Evolutionary conservation across 805 yeast species (phyloP).

Genomic region (Metschnikowia koreensis): DNA sequence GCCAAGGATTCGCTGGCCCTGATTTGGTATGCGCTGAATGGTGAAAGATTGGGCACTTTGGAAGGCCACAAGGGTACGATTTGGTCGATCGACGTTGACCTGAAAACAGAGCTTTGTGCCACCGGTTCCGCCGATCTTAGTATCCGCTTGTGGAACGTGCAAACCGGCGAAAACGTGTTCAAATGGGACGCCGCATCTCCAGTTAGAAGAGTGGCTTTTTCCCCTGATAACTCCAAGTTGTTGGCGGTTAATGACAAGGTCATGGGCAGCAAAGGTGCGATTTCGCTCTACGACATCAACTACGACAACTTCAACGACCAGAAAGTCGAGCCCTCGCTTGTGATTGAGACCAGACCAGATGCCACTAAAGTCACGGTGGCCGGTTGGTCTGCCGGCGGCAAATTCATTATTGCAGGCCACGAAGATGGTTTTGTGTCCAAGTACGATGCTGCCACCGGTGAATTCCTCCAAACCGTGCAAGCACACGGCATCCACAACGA

Average conservation of each 20-base stretch:
- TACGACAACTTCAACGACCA: slow-evolving; percentile 45
- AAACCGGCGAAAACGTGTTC: slow-evolving; percentile 71
- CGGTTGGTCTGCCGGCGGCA: slow-evolving; percentile 78
- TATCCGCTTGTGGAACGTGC: slow-evolving; percentile 79
- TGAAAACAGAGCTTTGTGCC: slow-evolving; percentile 61
- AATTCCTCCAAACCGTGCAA: slow-evolving; percentile 52
- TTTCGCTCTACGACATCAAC: slow-evolving; percentile 64
- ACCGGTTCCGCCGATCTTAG: slow-evolving; percentile 92
- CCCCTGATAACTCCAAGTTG: slow-evolving; percentile 65
- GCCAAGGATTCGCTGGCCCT: slow-evolving; percentile 89
- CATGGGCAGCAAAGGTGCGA: slow-evolving; percentile 83
- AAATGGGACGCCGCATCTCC: slow-evolving; percentile 79
- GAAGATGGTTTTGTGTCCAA: slow-evolving; percentile 83
- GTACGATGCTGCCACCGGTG: slow-evolving; percentile 75
- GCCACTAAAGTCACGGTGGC: slow-evolving; percentile 74
- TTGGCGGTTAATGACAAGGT: slow-evolving; percentile 85
- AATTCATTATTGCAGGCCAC: slow-evolving; percentile 80
- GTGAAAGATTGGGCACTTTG: slow-evolving; percentile 94
- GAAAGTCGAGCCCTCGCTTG: slow-evolving; percentile 53
- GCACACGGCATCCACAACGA: slow-evolving; percentile 68
- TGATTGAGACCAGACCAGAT: slow-evolving; percentile 56
- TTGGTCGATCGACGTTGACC: slow-evolving; percentile 88
- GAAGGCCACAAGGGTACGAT: slow-evolving; percentile 85
- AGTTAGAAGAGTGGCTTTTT: slow-evolving; percentile 86
- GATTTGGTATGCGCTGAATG: slow-evolving; percentile 92